Evolutionary conservation across 1,139 yeast genomes (phyloP), one percentile per base, ranked within the genome.

Genomic region (Kurtzmaniella quercitrusa): DNA sequence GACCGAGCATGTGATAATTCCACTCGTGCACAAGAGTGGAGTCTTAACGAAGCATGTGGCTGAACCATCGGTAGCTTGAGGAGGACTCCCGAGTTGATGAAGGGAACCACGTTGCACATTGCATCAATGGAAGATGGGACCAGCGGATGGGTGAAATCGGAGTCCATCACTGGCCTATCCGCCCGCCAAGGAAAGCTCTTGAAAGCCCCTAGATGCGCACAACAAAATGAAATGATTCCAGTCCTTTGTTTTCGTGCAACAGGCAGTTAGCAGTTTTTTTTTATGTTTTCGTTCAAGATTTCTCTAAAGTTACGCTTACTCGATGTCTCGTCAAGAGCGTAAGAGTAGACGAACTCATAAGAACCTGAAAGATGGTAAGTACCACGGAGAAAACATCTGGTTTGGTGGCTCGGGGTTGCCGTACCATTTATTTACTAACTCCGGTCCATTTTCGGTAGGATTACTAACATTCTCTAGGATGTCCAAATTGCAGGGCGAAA

Each of bases 401-500:
- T n/a, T n/a, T n/a, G n/a, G n/a, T n/a, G n/a, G n/a, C n/a, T n/a
- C n/a, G n/a, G n/a, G n/a, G n/a, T n/a, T n/a, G n/a, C n/a, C n/a
- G n/a, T n/a, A n/a, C n/a, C n/a, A n/a, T n/a, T n/a, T n/a, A n/a
- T n/a, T n/a, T n/a, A n/a, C n/a, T n/a, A n/a, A n/a, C n/a, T n/a
- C n/a, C n/a, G n/a, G n/a, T n/a, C n/a, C n/a, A n/a, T n/a, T n/a
- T n/a, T n/a, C n/a, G n/a, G n/a, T n/a, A n/a, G n/a, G n/a, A n/a
- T n/a, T n/a, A 27, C 31, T 27, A 34, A 14, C 4, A 46, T 49
- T 5, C n/a, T 16, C 12, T 18, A 56, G 63, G 68, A 2, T 72
- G 77, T 47, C 76, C 77, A 6, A 71, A 71, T 52, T 72, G 77
- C 54, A 68, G 69, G 45, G 63, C 66, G 9, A 70, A 68, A 47